A percentile compares a stretch with the other conserved stretches of the same genome.
phyloP scores from a whole-genome alignment of 805 yeast genomes.

The Pichia paraexigua region DNA sequence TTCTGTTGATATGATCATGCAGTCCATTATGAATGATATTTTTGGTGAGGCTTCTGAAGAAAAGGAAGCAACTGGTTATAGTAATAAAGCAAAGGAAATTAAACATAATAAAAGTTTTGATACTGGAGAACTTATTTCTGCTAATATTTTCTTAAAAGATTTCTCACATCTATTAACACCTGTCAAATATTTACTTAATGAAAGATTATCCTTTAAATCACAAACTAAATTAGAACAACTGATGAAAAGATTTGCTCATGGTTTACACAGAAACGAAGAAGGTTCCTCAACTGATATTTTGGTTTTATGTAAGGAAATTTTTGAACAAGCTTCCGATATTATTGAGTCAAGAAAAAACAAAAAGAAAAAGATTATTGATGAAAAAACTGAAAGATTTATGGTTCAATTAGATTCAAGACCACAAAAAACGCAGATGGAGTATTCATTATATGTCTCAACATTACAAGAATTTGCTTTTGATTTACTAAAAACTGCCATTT shows the following conservation, averaged over 20 bases:
- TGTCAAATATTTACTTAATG: constrained; percentile 52
- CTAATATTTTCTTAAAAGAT: constrained; percentile 48
- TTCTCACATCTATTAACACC: constrained; percentile 62
- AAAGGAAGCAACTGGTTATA: constrained; percentile 89
- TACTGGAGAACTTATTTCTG: constrained; percentile 69
- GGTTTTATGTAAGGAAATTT: constrained; percentile 66
- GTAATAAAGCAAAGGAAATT: constrained; percentile 80
- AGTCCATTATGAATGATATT: constrained; percentile 80
- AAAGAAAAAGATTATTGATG: constrained; percentile 15
- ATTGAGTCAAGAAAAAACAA: constrained; percentile 14
- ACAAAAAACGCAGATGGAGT: constrained; percentile 44
- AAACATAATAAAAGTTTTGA: constrained; percentile 84
- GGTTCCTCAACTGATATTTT: constrained; percentile 50
- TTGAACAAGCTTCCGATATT: constrained; percentile 40
- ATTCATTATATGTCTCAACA: constrained; percentile 47
- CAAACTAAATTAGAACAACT: constrained; percentile 75
- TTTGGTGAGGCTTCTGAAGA: constrained; percentile 92
- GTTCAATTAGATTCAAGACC: constrained; percentile 65
- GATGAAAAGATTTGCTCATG: constrained; percentile 67
- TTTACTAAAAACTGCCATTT: constrained; percentile 60
- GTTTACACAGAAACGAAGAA: constrained; percentile 65
- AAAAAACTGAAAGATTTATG: constrained; percentile 49
- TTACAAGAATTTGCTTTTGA: constrained; percentile 75
- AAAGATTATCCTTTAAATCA: constrained; percentile 55
- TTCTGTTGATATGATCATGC: constrained; percentile 48